Conservation (phyloP, 1,284 basidiomycete species). For the Cutaneotrichosporon sp. region DNA sequence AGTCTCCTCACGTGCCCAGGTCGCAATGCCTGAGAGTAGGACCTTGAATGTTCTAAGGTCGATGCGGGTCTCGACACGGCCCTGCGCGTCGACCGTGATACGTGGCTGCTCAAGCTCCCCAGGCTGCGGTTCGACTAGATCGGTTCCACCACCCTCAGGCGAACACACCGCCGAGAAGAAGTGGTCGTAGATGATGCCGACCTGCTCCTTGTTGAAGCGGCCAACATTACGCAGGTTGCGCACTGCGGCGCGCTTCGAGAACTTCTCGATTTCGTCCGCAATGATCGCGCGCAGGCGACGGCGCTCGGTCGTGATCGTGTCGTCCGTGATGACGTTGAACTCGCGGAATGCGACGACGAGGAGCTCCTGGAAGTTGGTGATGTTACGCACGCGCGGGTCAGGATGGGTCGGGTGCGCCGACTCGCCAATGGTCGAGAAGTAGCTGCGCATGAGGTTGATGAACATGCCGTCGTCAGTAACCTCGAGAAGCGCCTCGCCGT, state of each 20-base stretch:
- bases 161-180: slow-evolving; percentile 82
- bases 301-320: slow-evolving; percentile 86
- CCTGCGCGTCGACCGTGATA: slow-evolving; percentile 54
- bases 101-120: slow-evolving; percentile 46
- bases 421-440: slow-evolving; percentile 89
- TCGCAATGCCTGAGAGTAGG: slow-evolving; percentile 88
- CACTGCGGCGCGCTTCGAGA: slow-evolving; percentile 91
- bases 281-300: slow-evolving; percentile 85
- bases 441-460: slow-evolving; percentile 90
- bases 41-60: slow-evolving; percentile 79
- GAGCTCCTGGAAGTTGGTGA: slow-evolving; percentile 97
- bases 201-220: slow-evolving; percentile 82
- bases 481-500: slow-evolving; percentile 89
- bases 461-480: slow-evolving; percentile 97
- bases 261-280: slow-evolving; percentile 89
- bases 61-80: slow-evolving; percentile 85
- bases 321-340: slow-evolving; percentile 94
- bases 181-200: slow-evolving; percentile 85
- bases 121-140: slow-evolving; percentile 21
- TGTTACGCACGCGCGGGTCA: slow-evolving; percentile 87
- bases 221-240: slow-evolving; percentile 82
- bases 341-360: slow-evolving; percentile 94
- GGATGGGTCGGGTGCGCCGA: slow-evolving; percentile 88
- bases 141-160: slow-evolving; percentile 16
- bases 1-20: slow-evolving; percentile 95